Evolutionary conservation across 2,329 filamentous ascomycete species (phyloP).

Genomic region (Rutstroemia sp.): DNA sequence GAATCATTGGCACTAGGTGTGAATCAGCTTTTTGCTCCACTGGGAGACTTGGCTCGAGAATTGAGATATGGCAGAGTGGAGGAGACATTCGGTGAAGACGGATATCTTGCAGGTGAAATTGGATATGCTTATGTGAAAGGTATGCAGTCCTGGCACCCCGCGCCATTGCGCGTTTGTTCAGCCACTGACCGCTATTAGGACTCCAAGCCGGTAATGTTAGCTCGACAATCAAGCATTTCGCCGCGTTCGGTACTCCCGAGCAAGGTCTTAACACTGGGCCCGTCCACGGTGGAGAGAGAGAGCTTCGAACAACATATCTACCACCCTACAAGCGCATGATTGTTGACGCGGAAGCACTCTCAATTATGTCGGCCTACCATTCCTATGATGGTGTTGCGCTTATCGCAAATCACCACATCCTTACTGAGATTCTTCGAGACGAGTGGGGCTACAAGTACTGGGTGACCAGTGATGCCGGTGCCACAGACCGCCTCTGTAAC

Average conservation of each 20-base stretch:
- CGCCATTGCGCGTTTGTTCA: no score
- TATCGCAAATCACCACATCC: slow-evolving; percentile 55
- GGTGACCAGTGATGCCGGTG: slow-evolving; percentile 59
- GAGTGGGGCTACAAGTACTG: slow-evolving; percentile 71
- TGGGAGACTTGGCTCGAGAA: slow-evolving; percentile 65
- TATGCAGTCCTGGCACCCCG: slow-evolving; percentile 27
- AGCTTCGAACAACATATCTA: slow-evolving; percentile 48
- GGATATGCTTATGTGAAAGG: slow-evolving; percentile 54
- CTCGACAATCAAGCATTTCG: slow-evolving; percentile 70
- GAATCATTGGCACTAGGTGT: slow-evolving; percentile 62
- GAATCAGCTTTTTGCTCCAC: slow-evolving; percentile 66
- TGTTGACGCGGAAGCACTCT: slow-evolving; percentile 58
- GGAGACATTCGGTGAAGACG: slow-evolving; percentile 65
- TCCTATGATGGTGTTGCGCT: slow-evolving; percentile 66
- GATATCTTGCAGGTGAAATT: slow-evolving; percentile 59
- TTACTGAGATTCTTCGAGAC: slow-evolving; percentile 61
- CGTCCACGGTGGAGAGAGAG: slow-evolving; percentile 45
- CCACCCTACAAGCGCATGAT: slow-evolving; percentile 62
- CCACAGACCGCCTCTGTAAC: slow-evolving; percentile 58
- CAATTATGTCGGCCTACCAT: slow-evolving; percentile 69
- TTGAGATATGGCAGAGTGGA: slow-evolving; percentile 66
- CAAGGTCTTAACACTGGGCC: slow-evolving; percentile 63
- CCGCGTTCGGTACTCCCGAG: slow-evolving; percentile 60
- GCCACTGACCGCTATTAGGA: slow-evolving; percentile 38
- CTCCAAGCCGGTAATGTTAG: slow-evolving; percentile 59